Evolutionary conservation across 108 stramenopile species (phyloP).

Genomic region (Stephanodiscus minutulus): DNA sequence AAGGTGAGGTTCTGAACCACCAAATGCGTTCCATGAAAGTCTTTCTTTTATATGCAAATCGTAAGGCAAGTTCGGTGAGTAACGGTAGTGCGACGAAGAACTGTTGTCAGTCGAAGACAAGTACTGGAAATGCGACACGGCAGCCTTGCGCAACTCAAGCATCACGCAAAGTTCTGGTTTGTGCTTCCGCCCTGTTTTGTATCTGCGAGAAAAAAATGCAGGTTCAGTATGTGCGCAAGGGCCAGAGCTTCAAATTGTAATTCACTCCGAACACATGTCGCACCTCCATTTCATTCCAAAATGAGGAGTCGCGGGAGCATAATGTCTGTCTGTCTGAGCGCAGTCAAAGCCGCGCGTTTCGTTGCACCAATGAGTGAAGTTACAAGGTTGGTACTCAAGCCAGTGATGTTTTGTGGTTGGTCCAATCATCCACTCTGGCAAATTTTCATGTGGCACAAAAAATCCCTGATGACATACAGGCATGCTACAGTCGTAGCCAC

Average conservation of each 20-base stretch:
- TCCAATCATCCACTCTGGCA: constrained; percentile 18
- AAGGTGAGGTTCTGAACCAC: constrained; percentile 26
- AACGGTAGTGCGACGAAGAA: constrained; percentile 48
- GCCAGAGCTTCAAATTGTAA: background rate
- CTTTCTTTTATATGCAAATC: constrained; percentile 41
- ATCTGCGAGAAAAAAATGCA: background rate
- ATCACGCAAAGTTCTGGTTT: constrained; percentile 57
- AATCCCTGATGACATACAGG: constrained; percentile 86
- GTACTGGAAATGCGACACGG: constrained; percentile 60
- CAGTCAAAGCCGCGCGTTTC: constrained; percentile 83
- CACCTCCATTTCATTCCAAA: constrained; percentile 44
- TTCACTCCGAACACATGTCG: background rate
- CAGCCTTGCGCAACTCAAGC: constrained; percentile 65
- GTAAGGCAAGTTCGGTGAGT: constrained; percentile 60
- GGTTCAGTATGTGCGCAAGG: background rate
- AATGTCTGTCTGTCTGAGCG: constrained; percentile 39
- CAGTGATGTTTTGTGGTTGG: constrained; percentile 27
- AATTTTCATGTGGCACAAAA: constrained; percentile 51
- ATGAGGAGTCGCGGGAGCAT: constrained; percentile 10
- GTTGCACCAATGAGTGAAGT: constrained; percentile 71
- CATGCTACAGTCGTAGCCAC: constrained; percentile 75
- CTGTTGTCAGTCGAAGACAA: constrained; percentile 50
- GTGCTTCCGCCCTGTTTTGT: constrained; percentile 49
- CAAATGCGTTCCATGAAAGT: constrained; percentile 56
- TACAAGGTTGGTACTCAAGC: constrained; percentile 70